Conservation (phyloP, 192 early-diverging fungal species). For the Lobosporangium transversale region DNA sequence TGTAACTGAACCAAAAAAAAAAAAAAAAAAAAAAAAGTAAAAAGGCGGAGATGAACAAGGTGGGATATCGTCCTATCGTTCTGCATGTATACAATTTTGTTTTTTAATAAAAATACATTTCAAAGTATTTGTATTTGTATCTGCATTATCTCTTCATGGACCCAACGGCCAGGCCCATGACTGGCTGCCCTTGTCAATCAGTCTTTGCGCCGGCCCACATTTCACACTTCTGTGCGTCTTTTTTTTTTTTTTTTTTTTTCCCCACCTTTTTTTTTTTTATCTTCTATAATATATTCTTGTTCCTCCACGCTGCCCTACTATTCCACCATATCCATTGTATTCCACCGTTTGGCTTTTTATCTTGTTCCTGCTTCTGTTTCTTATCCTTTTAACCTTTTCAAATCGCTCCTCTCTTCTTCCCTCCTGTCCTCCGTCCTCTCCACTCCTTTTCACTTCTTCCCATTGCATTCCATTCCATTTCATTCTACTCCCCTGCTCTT, state of each 20-base stretch:
- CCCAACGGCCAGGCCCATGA: conserved; percentile 4
- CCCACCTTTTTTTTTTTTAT: conserved; percentile 18
- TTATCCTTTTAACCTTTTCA: neutral
- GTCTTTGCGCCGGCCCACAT: too few relatives aligned
- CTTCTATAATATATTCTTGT: neutral
- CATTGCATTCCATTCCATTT: neutral
- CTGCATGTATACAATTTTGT: neutral
- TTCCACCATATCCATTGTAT: too few relatives aligned
- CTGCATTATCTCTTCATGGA: too few relatives aligned
- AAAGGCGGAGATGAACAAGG: neutral
- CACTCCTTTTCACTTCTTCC: neutral
- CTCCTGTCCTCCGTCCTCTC: neutral
- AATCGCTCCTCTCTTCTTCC: neutral
- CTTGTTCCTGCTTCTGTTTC: neutral
- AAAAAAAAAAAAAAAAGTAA: too few relatives aligned
- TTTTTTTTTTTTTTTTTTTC: conserved; percentile 14
- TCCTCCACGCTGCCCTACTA: too few relatives aligned
- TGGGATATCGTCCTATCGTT: neutral
- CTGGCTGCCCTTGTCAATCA: too few relatives aligned
- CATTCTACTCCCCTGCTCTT: neutral
- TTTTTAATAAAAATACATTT: too few relatives aligned
- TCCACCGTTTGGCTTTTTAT: neutral
- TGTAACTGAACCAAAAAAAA: too few relatives aligned
- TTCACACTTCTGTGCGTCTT: too few relatives aligned
- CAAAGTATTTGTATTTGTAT: too few relatives aligned